Conservation (phyloP, 2,329 filamentous ascomycete genomes). For the Fusarium vanettenii region DNA sequence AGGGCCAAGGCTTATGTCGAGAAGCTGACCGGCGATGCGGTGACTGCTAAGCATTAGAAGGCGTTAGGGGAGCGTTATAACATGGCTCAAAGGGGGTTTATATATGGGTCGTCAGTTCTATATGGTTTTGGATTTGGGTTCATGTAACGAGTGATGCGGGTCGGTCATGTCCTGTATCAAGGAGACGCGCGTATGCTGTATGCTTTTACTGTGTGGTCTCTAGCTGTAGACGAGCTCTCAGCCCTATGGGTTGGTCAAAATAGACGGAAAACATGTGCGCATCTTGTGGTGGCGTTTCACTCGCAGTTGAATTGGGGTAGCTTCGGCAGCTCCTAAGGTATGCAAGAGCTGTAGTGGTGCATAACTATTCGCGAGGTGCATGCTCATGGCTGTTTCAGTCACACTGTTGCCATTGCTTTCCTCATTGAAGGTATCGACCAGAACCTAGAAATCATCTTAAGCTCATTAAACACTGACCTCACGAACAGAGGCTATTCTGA, state of each 20-base stretch:
- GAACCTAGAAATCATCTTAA: background rate
- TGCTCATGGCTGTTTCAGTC: background rate
- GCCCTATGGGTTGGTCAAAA: conserved; percentile 24
- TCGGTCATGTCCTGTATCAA: conserved; percentile 5
- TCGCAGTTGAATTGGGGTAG: background rate
- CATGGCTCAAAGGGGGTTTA: conserved; percentile 32
- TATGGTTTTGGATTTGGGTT: conserved; percentile 24
- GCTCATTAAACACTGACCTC: background rate
- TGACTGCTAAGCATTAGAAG: conserved; percentile 75
- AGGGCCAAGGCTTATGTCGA: conserved; percentile 77
- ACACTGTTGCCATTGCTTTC: background rate
- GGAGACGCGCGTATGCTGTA: conserved; percentile 22
- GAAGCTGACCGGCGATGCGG: conserved; percentile 71
- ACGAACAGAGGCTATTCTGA: background rate
- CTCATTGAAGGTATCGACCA: background rate
- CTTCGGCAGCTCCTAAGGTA: background rate
- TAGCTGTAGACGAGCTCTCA: conserved; percentile 23
- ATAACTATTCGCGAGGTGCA: background rate
- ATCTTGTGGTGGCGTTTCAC: background rate
- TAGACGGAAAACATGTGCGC: conserved; percentile 30
- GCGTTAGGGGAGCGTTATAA: conserved; percentile 46
- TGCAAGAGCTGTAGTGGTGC: background rate
- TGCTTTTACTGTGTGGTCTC: conserved; percentile 23
- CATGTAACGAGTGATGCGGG: conserved; percentile 24
- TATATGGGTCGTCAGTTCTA: conserved; percentile 33